These are phyloP conservation scores for Cenchrus fungigraminus DNA, from an alignment of 176 grass and related monocot genomes.

Conservation along the genomic window DNA sequence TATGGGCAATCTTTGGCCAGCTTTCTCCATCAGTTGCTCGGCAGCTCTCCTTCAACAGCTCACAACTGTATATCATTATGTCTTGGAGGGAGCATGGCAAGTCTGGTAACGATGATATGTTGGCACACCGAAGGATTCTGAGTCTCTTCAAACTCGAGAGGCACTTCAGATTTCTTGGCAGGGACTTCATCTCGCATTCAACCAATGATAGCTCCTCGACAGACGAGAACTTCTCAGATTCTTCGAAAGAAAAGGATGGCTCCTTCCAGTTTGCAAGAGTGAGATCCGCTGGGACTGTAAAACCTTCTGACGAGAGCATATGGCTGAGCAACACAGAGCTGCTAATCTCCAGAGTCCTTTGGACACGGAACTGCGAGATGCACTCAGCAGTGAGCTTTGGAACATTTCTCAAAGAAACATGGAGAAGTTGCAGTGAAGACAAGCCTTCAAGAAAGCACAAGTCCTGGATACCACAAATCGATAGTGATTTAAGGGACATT, in stretches of 20 bases:
- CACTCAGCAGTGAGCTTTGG: not conserved
- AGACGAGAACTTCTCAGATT: not conserved
- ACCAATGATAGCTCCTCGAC: fast-evolving
- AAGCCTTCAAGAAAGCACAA: not conserved
- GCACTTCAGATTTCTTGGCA: not conserved
- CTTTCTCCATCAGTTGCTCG: not conserved
- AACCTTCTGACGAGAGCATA: slow-evolving; percentile 4
- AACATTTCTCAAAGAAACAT: not conserved
- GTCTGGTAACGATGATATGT: slow-evolving; percentile 18
- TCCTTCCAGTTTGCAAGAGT: not conserved
- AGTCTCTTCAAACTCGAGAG: not conserved
- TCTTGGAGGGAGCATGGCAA: not conserved
- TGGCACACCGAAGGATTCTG: fast-evolving
- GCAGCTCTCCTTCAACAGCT: not conserved
- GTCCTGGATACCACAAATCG: fast-evolving
- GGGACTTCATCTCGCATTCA: not conserved
- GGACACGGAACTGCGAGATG: not conserved
- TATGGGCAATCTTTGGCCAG: not conserved
- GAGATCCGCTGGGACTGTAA: not conserved
- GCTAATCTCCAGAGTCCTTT: fast-evolving
- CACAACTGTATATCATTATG: not conserved
- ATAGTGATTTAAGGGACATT: not conserved
- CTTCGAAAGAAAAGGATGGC: not conserved
- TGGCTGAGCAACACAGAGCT: not conserved
- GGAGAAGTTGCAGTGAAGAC: not conserved